These are phyloP conservation scores for Saccharomycopsis sp. DNA, from an alignment of 805 yeast genomes.

Conservation along the genomic window DNA sequence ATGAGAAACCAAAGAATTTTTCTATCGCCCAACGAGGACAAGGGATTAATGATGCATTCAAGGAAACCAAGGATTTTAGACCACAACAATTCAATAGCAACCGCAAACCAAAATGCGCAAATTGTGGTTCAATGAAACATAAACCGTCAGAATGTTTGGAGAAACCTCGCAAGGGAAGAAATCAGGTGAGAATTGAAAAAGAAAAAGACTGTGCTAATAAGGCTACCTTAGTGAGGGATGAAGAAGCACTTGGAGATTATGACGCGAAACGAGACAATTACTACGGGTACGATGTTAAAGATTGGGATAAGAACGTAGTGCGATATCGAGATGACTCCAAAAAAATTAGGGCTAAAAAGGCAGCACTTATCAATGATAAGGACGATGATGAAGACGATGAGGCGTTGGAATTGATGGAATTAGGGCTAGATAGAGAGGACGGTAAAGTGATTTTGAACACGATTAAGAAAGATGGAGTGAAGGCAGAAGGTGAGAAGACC, in stretches of 20 bases:
- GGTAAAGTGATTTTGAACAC: slow-evolving; percentile 14
- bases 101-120: slow-evolving; percentile 28
- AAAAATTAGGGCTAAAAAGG: slow-evolving; percentile 12
- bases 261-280: slow-evolving; percentile 53
- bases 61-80: slow-evolving; percentile 22
- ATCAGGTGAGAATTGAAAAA: slow-evolving; percentile 22
- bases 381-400: slow-evolving; percentile 28
- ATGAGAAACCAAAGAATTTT: slow-evolving; percentile 29
- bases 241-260: slow-evolving; percentile 29
- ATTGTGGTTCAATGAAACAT: slow-evolving; percentile 34
- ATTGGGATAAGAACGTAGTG: slow-evolving; percentile 37
- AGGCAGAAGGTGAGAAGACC: slow-evolving; percentile 28
- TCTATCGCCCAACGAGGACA: slow-evolving; percentile 39
- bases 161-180: slow-evolving; percentile 28
- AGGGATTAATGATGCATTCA: slow-evolving; percentile 38
- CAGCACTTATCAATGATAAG: slow-evolving; percentile 5
- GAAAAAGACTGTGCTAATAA: slow-evolving; percentile 9
- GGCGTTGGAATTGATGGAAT: slow-evolving; percentile 27
- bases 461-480: slow-evolving; percentile 21
- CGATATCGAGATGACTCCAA: slow-evolving; percentile 22
- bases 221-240: slow-evolving; percentile 7
- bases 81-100: slow-evolving; percentile 8
- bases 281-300: slow-evolving; percentile 45
- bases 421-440: slow-evolving; percentile 24
- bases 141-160: slow-evolving; percentile 32